These are phyloP conservation scores for Nannochloris sp. DNA, from an alignment of 139 green algal species.

Conservation along the genomic window DNA sequence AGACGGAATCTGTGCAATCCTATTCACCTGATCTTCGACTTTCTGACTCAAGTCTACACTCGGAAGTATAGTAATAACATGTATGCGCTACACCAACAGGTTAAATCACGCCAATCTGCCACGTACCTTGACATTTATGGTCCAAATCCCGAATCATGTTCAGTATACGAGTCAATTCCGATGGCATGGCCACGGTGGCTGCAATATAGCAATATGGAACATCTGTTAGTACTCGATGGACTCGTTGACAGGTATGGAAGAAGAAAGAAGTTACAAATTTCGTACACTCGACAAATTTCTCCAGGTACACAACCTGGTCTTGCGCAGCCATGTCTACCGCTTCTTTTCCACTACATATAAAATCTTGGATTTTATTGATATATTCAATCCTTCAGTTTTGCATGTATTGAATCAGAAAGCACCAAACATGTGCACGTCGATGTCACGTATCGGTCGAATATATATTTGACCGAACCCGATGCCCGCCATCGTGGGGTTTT, in stretches of 20 bases:
- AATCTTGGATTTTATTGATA: too few species aligned
- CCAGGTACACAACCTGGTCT: conserved; percentile 55
- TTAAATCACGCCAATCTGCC: neutral
- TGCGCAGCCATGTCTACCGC: neutral
- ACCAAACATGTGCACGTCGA: too few species aligned
- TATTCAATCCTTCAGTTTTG: too few species aligned
- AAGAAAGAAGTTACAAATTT: conserved; percentile 4
- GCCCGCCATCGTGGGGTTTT: too few species aligned
- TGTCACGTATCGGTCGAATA: too few species aligned
- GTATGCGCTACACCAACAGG: neutral
- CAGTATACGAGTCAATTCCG: conserved; percentile 60
- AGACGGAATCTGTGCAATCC: conserved; percentile 27
- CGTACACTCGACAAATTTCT: conserved; percentile 60
- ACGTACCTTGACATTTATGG: conserved; percentile 37
- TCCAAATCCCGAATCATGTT: conserved; percentile 68
- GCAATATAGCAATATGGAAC: neutral
- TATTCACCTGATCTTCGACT: neutral
- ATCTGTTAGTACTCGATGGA: neutral
- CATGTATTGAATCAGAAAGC: too few species aligned
- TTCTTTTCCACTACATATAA: too few species aligned
- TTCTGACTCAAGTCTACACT: neutral
- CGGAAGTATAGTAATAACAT: too few species aligned
- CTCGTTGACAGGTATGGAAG: neutral
- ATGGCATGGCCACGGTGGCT: conserved; percentile 42
- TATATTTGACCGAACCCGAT: too few species aligned